Evolutionary conservation across 441 rosid genomes (phyloP), one percentile per base, ranked within the genome.

Genomic region (Adansonia gregorii): DNA sequence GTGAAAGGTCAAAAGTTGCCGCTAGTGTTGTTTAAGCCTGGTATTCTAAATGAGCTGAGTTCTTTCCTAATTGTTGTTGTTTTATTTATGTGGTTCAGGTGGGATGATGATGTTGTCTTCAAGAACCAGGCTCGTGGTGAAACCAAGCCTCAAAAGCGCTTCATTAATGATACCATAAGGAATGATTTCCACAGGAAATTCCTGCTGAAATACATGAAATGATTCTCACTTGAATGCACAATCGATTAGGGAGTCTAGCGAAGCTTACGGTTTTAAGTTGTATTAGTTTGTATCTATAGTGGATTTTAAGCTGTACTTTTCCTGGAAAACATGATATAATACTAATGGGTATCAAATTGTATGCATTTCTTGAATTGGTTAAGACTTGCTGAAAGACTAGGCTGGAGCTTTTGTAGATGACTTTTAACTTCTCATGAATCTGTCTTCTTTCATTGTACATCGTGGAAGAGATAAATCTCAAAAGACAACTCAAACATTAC

Each of bases 71-170:
- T 41, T 19, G 39, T 56, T 19, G 27, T 5, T 64, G 15, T 35
- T 22, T 35, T 35, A 35, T 19, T 22, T 79, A 67, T 51, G 35
- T 73, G 76, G 63, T 52, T 81, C 83, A 96, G 99, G 89, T 96
- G 99, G 99, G 99, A 96, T 63, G 99, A 96, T 69, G 99, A 96
- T 88, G 99, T 96, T 77, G 98, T 94, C 8, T 94, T 96, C 86
- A 96, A 94, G 92, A 96, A 94, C 81, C 99, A 96, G 88, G 89
- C 99, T 8, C 92, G 98, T 35, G 99, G 99, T 45, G 98, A 94
- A 87, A 88, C 90, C 76, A 92, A 93, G 90, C 78, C 97, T 31
- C 90, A 92, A 0, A 96, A 94, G 88, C 98, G 98, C 84, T 94
- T 94, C 91, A 94, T 94, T 87, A 96, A 94, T 76, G 98, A 94